These are phyloP conservation scores for Myrica gale DNA, from an alignment of 306 rosid species.

Conservation along the genomic window DNA sequence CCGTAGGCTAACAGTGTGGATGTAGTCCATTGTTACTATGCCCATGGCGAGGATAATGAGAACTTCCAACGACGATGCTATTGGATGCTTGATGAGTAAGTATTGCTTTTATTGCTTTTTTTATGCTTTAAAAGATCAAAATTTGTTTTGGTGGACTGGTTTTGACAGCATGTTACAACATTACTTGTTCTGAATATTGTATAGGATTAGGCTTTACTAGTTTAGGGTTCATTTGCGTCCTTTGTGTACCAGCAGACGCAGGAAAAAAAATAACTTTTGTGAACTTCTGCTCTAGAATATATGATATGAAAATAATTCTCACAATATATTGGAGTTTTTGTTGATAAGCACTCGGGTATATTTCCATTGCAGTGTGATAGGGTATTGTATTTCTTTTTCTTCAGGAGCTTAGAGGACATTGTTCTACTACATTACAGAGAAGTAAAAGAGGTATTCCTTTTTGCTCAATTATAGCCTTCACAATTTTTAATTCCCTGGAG, in stretches of 20 bases:
- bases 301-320: background rate
- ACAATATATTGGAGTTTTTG: background rate
- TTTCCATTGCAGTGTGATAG: background rate
- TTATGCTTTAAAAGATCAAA: background rate
- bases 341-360: background rate
- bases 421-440: conserved; percentile 79
- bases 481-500: background rate
- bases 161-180: background rate
- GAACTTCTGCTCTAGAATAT: background rate
- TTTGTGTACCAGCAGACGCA: background rate
- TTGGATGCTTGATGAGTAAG: conserved; percentile 82
- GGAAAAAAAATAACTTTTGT: conserved; percentile 5
- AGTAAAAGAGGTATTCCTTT: conserved; percentile 52
- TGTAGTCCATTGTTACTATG: conserved; percentile 73
- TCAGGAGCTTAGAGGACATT: conserved; percentile 70
- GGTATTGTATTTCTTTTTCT: conserved; percentile 15
- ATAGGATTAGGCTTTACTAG: background rate
- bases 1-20: conserved; percentile 67
- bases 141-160: background rate
- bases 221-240: conserved; percentile 1
- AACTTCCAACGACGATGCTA: conserved; percentile 72
- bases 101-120: conserved; percentile 19
- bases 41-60: conserved; percentile 72
- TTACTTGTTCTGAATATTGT: background rate
- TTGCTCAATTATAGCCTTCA: conserved; percentile 11